Conservation (phyloP, 768 basidiomycete genomes). For the Russula emetica region DNA sequence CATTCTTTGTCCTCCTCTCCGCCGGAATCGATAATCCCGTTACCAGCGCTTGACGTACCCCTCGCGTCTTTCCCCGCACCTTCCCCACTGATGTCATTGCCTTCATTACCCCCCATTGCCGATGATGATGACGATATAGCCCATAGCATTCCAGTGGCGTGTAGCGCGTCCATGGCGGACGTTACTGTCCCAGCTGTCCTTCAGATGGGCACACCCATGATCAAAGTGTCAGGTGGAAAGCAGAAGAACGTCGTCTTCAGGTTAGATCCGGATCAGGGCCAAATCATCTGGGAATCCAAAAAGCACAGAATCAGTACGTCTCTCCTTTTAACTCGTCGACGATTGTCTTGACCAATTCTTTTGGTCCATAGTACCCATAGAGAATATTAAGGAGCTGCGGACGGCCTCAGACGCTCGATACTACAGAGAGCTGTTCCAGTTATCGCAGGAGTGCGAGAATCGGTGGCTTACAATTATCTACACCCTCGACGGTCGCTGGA, state of each 20-base stretch:
- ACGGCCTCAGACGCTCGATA: conserved; percentile 64
- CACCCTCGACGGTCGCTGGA: conserved; percentile 69
- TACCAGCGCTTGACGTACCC: conserved; percentile 5
- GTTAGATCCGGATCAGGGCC: conserved; percentile 76
- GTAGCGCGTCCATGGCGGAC: conserved; percentile 31
- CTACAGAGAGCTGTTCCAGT: conserved; percentile 66
- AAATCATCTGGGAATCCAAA: conserved; percentile 74
- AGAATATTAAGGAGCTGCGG: conserved; percentile 83
- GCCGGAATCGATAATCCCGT: not conserved
- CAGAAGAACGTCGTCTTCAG: conserved; percentile 67
- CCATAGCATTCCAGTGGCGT: not conserved
- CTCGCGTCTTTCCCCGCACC: conserved; percentile 2
- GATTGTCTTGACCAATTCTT: not conserved
- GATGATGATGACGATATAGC: not conserved
- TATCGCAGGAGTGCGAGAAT: conserved; percentile 55
- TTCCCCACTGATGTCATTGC: not conserved
- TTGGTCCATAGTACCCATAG: conserved; percentile 63
- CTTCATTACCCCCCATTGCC: not conserved
- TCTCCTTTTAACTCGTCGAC: conserved; percentile 2
- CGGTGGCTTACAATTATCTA: conserved; percentile 88
- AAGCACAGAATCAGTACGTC: conserved; percentile 59
- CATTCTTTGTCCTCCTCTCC: conserved; percentile 7
- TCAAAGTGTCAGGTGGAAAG: conserved; percentile 77
- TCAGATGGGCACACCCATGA: conserved; percentile 66
- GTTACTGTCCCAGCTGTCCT: conserved; percentile 54